phyloP scores from a whole-genome alignment of 139 green algal species.

The Diplosphaera chodatii region DNA sequence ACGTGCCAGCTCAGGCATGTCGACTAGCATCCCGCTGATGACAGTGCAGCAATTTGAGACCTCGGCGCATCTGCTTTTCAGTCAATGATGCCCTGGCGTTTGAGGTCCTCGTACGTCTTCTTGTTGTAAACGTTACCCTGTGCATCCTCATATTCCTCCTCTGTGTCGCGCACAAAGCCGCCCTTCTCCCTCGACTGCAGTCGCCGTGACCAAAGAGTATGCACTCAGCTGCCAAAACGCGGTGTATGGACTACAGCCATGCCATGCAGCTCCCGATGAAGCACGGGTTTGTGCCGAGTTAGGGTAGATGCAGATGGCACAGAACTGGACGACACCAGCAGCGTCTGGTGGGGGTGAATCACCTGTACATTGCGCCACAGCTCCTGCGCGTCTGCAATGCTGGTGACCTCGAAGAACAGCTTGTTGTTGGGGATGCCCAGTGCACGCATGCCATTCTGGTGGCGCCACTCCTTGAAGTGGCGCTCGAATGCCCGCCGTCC shows the following conservation, averaged over 20 bases:
- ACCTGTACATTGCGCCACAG: conserved; percentile 78
- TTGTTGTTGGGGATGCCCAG: conserved; percentile 97
- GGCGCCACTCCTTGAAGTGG: conserved; percentile 93
- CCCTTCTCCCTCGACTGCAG: conserved; percentile 52
- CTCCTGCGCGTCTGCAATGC: conserved; percentile 79
- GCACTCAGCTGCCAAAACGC: too few relatives aligned
- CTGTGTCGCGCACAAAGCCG: conserved; percentile 59
- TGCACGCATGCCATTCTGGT: conserved; percentile 88
- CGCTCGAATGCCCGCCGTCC: conserved; percentile 93
- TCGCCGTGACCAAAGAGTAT: too few relatives aligned
- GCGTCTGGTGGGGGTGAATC: too few relatives aligned
- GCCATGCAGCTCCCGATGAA: too few relatives aligned
- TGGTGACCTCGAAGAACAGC: conserved; percentile 89
- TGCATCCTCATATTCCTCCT: conserved; percentile 79
- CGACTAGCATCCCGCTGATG: too few relatives aligned
- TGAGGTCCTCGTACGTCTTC: conserved; percentile 82
- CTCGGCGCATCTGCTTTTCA: too few relatives aligned
- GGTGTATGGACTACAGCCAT: too few relatives aligned
- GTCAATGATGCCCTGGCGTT: conserved; percentile 76
- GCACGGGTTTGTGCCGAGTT: too few relatives aligned
- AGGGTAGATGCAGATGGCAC: too few relatives aligned
- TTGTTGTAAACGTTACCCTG: conserved; percentile 90
- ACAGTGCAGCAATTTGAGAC: too few relatives aligned
- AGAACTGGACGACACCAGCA: too few relatives aligned
- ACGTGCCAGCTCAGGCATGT: too few relatives aligned